Percentiles rank a stretch among this genome's conserved stretches.
phyloP scores from a whole-genome alignment of 2,329 filamentous ascomycete species.

The Xylaria sp. region DNA sequence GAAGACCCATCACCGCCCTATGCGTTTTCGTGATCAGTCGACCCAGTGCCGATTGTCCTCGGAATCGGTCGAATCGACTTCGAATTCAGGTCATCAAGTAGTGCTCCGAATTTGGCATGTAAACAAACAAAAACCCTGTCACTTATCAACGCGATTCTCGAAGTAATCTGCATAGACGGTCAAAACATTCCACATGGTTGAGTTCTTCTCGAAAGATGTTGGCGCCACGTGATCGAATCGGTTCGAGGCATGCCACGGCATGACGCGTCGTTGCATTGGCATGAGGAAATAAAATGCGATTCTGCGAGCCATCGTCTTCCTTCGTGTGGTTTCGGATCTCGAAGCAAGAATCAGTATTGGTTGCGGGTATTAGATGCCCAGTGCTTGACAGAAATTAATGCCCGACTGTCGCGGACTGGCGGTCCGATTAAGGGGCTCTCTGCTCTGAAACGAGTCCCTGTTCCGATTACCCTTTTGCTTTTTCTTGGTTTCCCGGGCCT shows the following conservation, averaged over 20 bases:
- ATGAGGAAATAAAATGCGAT: background rate
- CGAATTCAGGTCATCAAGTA: background rate
- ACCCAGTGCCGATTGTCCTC: conserved; percentile 11
- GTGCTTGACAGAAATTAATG: background rate
- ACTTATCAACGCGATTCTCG: no score
- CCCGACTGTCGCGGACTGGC: background rate
- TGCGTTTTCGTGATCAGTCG: conserved; percentile 11
- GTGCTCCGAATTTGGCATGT: background rate
- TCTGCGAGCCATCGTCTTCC: background rate
- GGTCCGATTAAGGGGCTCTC: conserved; percentile 7
- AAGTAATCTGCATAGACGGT: background rate
- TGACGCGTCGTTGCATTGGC: background rate
- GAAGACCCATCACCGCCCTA: background rate
- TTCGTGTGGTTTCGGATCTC: background rate
- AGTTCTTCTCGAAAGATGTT: background rate
- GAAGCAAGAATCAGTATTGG: background rate
- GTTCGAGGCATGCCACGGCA: background rate
- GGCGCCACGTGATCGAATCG: background rate
- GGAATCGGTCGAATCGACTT: conserved; percentile 3
- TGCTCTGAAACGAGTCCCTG: conserved; percentile 2
- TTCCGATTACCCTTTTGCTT: background rate
- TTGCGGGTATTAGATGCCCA: background rate
- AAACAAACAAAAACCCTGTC: conserved; percentile 7
- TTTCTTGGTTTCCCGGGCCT: conserved; percentile 12
- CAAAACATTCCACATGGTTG: background rate